Base-by-base conservation (phyloP, 768 basidiomycete species). In the Leccinum variicolor region DNA sequence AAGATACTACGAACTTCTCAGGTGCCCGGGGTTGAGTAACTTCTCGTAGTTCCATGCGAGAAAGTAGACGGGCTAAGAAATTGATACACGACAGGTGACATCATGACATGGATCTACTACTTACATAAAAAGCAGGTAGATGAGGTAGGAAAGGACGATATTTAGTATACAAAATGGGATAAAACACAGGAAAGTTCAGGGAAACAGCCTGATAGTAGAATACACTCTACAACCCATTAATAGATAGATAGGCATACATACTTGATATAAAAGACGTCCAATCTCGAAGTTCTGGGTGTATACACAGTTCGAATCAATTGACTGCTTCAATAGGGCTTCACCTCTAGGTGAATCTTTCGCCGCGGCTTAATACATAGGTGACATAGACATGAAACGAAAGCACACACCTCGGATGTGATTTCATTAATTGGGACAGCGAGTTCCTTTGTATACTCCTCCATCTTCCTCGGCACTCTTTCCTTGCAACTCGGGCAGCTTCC, bases 401-500 rank as follows among this genome's bases (percentile, higher is more conserved):
- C 31, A 59, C 71, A 21, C 50, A 73, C 71, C 58, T 72, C 64
- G 6, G 68, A 65, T 21, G 73, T 63, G 4, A 74, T 66, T 19
- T 60, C 66, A 23, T 64, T 62, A 50, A 73, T 62, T 8, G 72
- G 72, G 3, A 54, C 57, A 29, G 64, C 50, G 25, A 72, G 59
- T 21, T 72, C 70, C 55, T 59, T 69, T 36, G 61, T 64, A 45
- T 74, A 72, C 53, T 69, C 65, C 28, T 60, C 62, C 64, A 72
- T 63, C 61, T 59, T 69, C 55, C 69, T 61, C 10, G 70, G 72
- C 5, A 55, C 69, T 53, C 72, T 72, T 21, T 72, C 71, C 54
- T 63, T 56, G 54, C 71, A 72, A 51, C 31, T 59, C 41, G 53
- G 56, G 48, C 71, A 72, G 45, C 71, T 72, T 21, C 71, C 72